phyloP scores from a whole-genome alignment of 805 yeast genomes.

The Saccharomycopsis fodiens region DNA sequence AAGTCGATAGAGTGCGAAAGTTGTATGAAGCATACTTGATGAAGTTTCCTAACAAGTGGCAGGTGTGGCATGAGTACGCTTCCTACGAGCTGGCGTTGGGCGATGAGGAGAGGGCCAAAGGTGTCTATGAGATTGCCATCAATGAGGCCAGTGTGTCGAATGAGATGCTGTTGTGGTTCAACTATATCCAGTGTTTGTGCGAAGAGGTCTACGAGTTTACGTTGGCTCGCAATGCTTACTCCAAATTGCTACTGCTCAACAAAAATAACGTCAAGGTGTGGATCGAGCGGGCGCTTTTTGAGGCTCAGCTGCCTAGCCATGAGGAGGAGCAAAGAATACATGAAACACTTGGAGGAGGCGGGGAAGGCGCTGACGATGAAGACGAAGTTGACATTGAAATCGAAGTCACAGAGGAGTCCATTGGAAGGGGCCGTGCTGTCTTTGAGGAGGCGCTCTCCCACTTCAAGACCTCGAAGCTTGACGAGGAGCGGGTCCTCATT shows the following conservation, averaged over 20 bases:
- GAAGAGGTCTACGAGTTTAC: slow-evolving; percentile 52
- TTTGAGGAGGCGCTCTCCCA: slow-evolving; percentile 46
- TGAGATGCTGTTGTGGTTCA: slow-evolving; percentile 28
- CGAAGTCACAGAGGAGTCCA: slow-evolving; percentile 43
- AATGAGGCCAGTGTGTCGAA: slow-evolving; percentile 24
- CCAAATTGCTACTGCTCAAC: slow-evolving; percentile 30
- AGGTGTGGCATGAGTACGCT: slow-evolving; percentile 58
- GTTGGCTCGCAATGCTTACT: slow-evolving; percentile 41
- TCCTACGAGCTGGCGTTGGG: slow-evolving; percentile 59
- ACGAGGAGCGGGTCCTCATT: slow-evolving; percentile 42
- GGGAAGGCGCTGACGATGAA: slow-evolving; percentile 25
- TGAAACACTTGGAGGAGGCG: slow-evolving; percentile 21
- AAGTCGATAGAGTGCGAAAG: slow-evolving; percentile 72
- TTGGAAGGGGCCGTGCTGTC: slow-evolving; percentile 41
- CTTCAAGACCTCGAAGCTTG: slow-evolving; percentile 32
- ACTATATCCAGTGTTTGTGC: slow-evolving; percentile 46
- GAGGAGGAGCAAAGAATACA: slow-evolving; percentile 36
- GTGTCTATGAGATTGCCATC: slow-evolving; percentile 49
- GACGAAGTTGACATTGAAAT: slow-evolving; percentile 41
- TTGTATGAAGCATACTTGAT: slow-evolving; percentile 64
- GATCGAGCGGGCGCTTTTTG: slow-evolving; percentile 67
- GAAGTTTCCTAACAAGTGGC: slow-evolving; percentile 31
- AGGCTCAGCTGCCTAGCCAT: slow-evolving; percentile 53
- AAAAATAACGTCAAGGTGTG: slow-evolving; percentile 37
- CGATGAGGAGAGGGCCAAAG: slow-evolving; percentile 62